Evolutionary conservation across 1,139 yeast genomes (phyloP).

Genomic region (Saccharomyces hybrid): DNA sequence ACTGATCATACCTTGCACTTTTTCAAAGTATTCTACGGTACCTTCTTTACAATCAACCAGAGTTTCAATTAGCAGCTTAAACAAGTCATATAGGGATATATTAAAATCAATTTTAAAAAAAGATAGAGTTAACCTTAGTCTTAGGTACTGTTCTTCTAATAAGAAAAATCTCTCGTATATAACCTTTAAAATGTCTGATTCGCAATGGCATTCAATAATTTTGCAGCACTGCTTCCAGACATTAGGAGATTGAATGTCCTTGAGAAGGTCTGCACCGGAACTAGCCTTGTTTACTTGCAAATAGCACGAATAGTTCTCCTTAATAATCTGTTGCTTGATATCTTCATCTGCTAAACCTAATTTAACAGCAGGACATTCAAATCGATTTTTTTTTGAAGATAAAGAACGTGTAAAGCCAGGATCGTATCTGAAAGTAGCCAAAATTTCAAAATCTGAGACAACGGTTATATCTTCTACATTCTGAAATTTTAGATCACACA

Average conservation of each 20-base stretch:
- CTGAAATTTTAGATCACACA: background rate
- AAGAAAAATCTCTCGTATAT: constrained; percentile 45
- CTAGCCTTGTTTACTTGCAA: background rate
- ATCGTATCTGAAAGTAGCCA: constrained; percentile 69
- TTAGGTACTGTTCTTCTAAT: constrained; percentile 52
- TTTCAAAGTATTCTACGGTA: constrained; percentile 12
- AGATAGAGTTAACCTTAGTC: constrained; percentile 47
- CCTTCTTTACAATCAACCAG: constrained; percentile 17
- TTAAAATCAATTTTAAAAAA: constrained; percentile 48
- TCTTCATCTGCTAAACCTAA: background rate
- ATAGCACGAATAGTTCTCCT: background rate
- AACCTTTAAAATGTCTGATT: constrained; percentile 8
- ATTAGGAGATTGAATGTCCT: constrained; percentile 18
- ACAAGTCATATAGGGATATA: constrained; percentile 39
- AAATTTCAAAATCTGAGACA: constrained; percentile 42
- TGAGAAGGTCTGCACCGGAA: constrained; percentile 3
- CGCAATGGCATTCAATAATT: constrained; percentile 7
- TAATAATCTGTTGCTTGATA: background rate
- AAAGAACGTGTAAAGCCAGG: constrained; percentile 37
- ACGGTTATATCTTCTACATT: background rate
- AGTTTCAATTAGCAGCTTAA: constrained; percentile 37
- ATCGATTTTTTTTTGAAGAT: background rate
- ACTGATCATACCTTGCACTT: constrained; percentile 16
- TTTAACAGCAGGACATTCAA: background rate
- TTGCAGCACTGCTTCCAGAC: background rate